phyloP scores from a whole-genome alignment of 1,139 yeast genomes.

The Candida neerlandica region DNA sequence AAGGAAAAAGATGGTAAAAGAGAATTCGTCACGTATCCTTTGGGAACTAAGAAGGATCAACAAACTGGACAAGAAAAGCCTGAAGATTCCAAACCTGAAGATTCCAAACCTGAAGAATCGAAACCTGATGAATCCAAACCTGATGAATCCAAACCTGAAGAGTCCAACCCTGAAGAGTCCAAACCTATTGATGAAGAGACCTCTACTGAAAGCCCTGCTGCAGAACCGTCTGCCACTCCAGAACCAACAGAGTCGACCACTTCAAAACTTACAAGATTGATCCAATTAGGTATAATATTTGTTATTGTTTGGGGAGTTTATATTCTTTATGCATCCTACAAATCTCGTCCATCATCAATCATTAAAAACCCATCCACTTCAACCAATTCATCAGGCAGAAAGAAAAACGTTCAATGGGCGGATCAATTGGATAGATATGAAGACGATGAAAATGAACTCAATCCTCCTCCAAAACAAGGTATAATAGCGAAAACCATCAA shows the following conservation, averaged over 20 bases:
- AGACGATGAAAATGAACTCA: conserved; percentile 27
- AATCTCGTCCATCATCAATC: conserved; percentile 46
- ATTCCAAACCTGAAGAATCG: conserved; percentile 1
- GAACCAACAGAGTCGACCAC: conserved; percentile 19
- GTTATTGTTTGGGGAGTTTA: conserved; percentile 49
- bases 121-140: background rate
- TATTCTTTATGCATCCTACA: conserved; percentile 39
- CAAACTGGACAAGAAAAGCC: conserved; percentile 12
- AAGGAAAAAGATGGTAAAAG: conserved; percentile 19
- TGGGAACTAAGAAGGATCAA: conserved; percentile 25
- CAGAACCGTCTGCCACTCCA: conserved; percentile 7
- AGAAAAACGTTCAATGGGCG: conserved; percentile 63
- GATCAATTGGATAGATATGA: conserved; percentile 48
- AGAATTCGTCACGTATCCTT: conserved; percentile 32
- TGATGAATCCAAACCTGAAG: conserved; percentile 7
- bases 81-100: conserved; percentile 8
- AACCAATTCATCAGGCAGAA: conserved; percentile 33
- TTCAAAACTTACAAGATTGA: conserved; percentile 39
- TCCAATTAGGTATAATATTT: conserved; percentile 44
- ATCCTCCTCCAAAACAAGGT: conserved; percentile 21
- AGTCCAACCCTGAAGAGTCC: background rate
- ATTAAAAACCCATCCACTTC: conserved; percentile 30
- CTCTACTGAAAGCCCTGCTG: conserved; percentile 3
- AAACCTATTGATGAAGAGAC: background rate
- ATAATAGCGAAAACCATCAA: conserved; percentile 43